These are phyloP conservation scores for Ilyonectria robusta DNA, from an alignment of 2,329 filamentous ascomycete genomes.

Conservation along the genomic window DNA sequence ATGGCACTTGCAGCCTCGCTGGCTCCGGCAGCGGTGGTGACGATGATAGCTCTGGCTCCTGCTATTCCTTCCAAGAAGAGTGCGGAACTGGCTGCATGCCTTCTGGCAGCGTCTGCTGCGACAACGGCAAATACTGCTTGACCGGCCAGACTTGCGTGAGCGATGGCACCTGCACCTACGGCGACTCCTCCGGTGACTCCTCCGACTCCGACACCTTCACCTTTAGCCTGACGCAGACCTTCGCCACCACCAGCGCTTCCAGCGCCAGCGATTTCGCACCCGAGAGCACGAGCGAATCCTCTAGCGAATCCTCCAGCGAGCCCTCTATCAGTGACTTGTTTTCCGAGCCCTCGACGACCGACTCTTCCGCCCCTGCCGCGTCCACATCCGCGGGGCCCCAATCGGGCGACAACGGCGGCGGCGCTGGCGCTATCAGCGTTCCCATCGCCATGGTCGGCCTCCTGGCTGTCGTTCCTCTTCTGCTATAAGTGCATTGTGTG, in stretches of 20 bases:
- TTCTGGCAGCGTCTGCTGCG: conserved; percentile 39
- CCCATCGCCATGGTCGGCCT: conserved; percentile 44
- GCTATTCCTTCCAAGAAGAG: conserved; percentile 18
- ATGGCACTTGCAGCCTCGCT: conserved; percentile 40
- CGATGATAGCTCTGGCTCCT: conserved; percentile 29
- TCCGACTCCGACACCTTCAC: not conserved
- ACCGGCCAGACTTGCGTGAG: conserved; percentile 43
- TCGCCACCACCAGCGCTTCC: not conserved
- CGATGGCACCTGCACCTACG: conserved; percentile 32
- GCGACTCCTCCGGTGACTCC: not conserved
- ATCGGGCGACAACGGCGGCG: conserved; percentile 18
- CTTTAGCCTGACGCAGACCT: not conserved
- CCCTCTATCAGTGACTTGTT: not conserved
- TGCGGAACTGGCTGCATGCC: conserved; percentile 41
- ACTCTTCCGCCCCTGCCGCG: not conserved
- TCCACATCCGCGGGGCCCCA: conserved; percentile 12
- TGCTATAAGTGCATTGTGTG: conserved; percentile 37
- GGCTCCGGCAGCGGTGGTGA: conserved; percentile 33
- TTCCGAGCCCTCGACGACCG: not conserved
- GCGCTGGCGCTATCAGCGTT: conserved; percentile 36
- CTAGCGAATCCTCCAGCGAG: not conserved
- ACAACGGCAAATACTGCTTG: conserved; percentile 40
- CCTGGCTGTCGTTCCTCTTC: conserved; percentile 43
- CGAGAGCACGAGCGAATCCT: too few species aligned
- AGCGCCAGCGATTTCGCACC: too few species aligned